Percentiles rank a stretch among this genome's conserved stretches.
phyloP scores from a whole-genome alignment of 495 filamentous ascomycete genomes.

The Chaetomidium leptoderma region DNA sequence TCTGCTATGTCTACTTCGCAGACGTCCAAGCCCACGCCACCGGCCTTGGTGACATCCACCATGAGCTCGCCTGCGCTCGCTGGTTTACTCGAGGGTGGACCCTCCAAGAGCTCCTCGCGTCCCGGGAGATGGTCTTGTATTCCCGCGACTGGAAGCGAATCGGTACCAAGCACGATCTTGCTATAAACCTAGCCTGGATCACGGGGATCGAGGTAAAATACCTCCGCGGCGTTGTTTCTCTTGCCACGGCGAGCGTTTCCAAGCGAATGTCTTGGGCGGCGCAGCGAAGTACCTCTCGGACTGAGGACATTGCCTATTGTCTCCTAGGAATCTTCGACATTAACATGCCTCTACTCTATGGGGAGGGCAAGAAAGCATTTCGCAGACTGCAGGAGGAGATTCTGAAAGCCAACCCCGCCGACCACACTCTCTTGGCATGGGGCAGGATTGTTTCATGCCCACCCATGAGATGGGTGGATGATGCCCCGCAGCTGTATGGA shows the following conservation, averaged over 20 bases:
- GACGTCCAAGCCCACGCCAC: conserved; percentile 11
- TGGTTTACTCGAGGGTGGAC: conserved; percentile 43
- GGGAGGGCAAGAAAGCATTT: conserved; percentile 34
- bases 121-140: conserved; percentile 23
- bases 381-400: conserved; percentile 30
- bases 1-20: conserved; percentile 24
- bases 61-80: conserved; percentile 5
- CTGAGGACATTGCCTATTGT: conserved; percentile 37
- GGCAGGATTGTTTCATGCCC: background rate
- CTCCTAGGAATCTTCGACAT: conserved; percentile 35
- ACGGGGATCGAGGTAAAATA: background rate
- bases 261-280: conserved; percentile 34
- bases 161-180: conserved; percentile 8
- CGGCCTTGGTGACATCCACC: background rate
- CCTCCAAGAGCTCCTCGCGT: conserved; percentile 31
- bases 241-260: conserved; percentile 9
- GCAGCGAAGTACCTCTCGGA: conserved; percentile 25
- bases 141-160: conserved; percentile 16
- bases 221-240: background rate
- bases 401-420: conserved; percentile 13
- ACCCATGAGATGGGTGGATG: background rate
- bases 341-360: conserved; percentile 35
- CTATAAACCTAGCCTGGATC: background rate
- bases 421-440: conserved; percentile 33
- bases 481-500: background rate